A percentile compares a stretch with the other conserved stretches of the same genome.
Evolutionary conservation across 2,329 filamentous ascomycete species (phyloP).

Genomic region (Tolypocladium album): DNA sequence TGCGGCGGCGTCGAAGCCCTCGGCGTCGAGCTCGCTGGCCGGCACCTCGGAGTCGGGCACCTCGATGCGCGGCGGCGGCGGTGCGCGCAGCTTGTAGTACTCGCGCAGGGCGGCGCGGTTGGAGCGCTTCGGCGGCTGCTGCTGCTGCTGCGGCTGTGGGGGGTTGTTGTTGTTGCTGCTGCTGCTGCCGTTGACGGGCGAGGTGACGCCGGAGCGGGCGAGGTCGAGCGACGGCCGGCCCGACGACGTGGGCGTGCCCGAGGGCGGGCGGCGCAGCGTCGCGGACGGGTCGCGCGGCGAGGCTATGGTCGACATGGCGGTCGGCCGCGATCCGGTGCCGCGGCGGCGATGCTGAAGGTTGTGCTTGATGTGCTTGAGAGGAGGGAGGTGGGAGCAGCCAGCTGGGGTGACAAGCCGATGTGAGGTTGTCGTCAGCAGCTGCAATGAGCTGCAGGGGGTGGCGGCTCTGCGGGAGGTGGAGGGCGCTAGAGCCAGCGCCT

Average conservation of each 20-base stretch:
- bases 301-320: conserved; percentile 53
- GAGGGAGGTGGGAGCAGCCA: background rate
- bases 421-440: background rate
- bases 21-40: conserved; percentile 60
- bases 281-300: conserved; percentile 49
- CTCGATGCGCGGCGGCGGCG: conserved; percentile 30
- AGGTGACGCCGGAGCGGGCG: conserved; percentile 48
- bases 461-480: background rate
- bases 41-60: conserved; percentile 45
- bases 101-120: conserved; percentile 85
- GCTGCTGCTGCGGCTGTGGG: conserved; percentile 22
- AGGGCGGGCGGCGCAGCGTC: conserved; percentile 47
- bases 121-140: conserved; percentile 29
- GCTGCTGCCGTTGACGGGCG: conserved; percentile 28
- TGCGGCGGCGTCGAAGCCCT: conserved; percentile 60
- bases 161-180: conserved; percentile 10
- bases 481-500: background rate
- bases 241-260: conserved; percentile 58
- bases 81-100: conserved; percentile 70
- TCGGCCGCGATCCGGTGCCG: background rate
- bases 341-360: background rate
- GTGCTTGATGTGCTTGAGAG: background rate
- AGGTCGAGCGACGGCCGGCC: conserved; percentile 63
- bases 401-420: background rate
- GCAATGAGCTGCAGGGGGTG: background rate